Conservation (phyloP, 2,329 filamentous ascomycete species). For the Colletotrichum destructivum region DNA sequence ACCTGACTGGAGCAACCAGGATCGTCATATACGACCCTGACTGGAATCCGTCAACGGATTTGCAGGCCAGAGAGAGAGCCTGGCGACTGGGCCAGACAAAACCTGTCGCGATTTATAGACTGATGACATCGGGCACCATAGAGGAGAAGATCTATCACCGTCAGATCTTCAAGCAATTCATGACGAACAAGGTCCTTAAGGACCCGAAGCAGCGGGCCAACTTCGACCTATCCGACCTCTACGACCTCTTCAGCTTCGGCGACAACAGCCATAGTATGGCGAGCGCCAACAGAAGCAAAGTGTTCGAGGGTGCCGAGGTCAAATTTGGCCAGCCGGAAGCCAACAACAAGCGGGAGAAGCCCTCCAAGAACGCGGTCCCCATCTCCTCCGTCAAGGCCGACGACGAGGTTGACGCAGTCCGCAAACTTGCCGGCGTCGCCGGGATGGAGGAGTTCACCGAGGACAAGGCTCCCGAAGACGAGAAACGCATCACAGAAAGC, state of each 20-base stretch:
- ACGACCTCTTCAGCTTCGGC: conserved; percentile 90
- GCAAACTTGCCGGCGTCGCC: conserved; percentile 73
- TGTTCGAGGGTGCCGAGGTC: conserved; percentile 92
- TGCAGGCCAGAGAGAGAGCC: conserved; percentile 94
- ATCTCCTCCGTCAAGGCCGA: conserved; percentile 28
- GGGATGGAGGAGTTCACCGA: conserved; percentile 75
- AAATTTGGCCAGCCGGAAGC: conserved; percentile 49
- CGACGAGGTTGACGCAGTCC: conserved; percentile 57
- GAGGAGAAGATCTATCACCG: conserved; percentile 99
- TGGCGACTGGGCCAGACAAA: conserved; percentile 97
- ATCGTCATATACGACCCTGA: conserved; percentile 99
- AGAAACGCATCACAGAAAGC: conserved; percentile 87
- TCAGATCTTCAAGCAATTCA: conserved; percentile 98
- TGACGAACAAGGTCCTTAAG: conserved; percentile 95
- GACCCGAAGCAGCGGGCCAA: conserved; percentile 94
- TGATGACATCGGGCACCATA: conserved; percentile 99
- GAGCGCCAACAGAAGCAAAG: conserved; percentile 84
- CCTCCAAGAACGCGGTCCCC: conserved; percentile 31
- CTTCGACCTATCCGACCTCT: conserved; percentile 90
- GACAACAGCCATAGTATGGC: conserved; percentile 72
- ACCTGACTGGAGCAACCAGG: conserved; percentile 93
- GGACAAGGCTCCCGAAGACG: conserved; percentile 67
- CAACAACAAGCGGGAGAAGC: conserved; percentile 44
- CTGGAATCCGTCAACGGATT: conserved; percentile 97
- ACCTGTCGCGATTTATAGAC: conserved; percentile 94